A percentile compares a stretch with the other conserved stretches of the same genome.
Evolutionary conservation across 345 rosid species (phyloP).

Genomic region (Corymbia maculata): DNA sequence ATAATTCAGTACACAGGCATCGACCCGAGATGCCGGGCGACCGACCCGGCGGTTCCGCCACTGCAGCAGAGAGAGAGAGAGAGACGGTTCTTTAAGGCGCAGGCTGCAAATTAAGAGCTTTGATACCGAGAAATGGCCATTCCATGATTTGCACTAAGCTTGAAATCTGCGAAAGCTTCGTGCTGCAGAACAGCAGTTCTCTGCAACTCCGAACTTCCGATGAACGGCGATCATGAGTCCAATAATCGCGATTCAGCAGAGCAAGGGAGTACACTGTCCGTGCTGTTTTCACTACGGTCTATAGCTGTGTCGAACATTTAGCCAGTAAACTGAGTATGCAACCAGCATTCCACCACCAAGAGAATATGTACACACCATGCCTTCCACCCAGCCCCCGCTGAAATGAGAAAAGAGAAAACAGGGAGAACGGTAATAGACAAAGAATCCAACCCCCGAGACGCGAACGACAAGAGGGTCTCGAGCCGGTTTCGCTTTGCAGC

Average conservation of each 20-base stretch:
- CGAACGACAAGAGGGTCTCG: not conserved
- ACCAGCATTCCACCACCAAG: not conserved
- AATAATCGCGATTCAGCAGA: not conserved
- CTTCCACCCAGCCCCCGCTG: not conserved
- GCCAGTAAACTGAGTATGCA: not conserved
- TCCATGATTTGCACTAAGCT: not conserved
- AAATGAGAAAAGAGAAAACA: not conserved
- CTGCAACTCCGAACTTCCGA: not conserved
- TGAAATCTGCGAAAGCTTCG: not conserved
- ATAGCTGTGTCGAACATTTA: not conserved
- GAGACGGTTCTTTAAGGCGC: not conserved
- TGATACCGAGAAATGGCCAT: not conserved
- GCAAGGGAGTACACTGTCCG: not conserved
- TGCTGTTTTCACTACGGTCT: not conserved
- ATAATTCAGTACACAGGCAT: not conserved
- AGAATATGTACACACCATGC: not conserved
- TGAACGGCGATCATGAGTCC: not conserved
- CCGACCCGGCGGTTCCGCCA: not conserved
- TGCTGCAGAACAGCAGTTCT: not conserved
- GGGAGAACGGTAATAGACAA: not conserved
- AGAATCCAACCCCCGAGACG: not conserved
- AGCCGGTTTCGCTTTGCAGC: not conserved
- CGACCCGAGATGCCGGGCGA: rapidly evolving
- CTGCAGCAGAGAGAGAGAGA: not conserved
- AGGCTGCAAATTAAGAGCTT: not conserved